Evolutionary conservation across 2,329 filamentous ascomycete genomes (phyloP).

Genomic region (Pseudocercospora crystallina): DNA sequence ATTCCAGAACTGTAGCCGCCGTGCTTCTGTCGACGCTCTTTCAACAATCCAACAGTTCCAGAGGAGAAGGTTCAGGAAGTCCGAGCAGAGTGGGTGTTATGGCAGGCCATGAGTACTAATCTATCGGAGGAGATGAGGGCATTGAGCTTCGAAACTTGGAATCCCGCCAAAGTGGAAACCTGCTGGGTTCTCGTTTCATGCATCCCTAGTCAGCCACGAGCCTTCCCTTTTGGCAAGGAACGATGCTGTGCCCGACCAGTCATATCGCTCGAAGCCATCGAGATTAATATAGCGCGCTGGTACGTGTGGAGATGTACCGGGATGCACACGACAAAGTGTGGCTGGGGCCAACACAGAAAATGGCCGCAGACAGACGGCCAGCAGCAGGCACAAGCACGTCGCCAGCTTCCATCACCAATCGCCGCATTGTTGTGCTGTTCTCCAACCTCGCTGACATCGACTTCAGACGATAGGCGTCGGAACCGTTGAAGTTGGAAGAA

Average conservation of each 20-base stretch:
- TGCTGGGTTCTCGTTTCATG: conserved; percentile 15
- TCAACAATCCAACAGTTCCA: neutral
- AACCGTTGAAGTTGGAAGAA: no score
- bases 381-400: no score
- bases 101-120: conserved; percentile 3
- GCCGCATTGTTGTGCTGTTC: no score
- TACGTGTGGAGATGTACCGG: neutral
- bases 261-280: neutral
- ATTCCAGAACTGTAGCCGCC: neutral
- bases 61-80: neutral
- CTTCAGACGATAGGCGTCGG: no score
- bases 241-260: neutral
- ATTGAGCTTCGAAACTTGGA: conserved; percentile 17
- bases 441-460: no score
- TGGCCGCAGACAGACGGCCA: no score
- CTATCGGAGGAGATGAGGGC: conserved; percentile 18
- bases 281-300: conserved; percentile 1
- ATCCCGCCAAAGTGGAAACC: conserved; percentile 13
- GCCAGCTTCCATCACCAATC: no score
- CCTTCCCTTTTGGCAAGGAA: conserved; percentile 5
- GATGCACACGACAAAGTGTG: neutral
- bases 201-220: conserved; percentile 8
- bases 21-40: neutral
- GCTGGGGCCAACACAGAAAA: no score
- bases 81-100: neutral